These are phyloP conservation scores for Porpolomopsis calyptriformis DNA, from an alignment of 768 basidiomycete genomes.

Conservation along the genomic window DNA sequence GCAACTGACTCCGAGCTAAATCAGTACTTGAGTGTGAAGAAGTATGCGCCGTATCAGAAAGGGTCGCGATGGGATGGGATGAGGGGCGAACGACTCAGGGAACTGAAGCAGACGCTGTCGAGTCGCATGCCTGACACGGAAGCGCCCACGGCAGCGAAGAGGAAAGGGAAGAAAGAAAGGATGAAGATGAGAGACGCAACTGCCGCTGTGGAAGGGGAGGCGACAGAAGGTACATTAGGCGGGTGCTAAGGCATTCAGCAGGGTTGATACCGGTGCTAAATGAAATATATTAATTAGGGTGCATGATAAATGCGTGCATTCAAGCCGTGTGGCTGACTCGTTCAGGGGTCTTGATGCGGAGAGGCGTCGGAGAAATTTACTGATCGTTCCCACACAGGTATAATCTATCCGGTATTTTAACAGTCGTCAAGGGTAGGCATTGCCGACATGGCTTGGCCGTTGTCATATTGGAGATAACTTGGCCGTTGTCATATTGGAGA, in stretches of 20 bases:
- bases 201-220: background rate
- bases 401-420: no score
- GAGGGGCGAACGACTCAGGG: conserved; percentile 54
- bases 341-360: no score
- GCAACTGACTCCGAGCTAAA: conserved; percentile 92
- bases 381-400: no score
- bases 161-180: conserved; percentile 64
- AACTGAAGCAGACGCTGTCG: conserved; percentile 55
- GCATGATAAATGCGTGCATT: background rate
- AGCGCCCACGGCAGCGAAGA: conserved; percentile 31
- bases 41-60: conserved; percentile 81
- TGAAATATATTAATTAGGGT: background rate
- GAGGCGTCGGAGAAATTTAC: no score
- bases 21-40: conserved; percentile 80
- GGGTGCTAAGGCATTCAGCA: background rate
- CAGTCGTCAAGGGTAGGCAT: no score
- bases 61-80: conserved; percentile 51
- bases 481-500: no score
- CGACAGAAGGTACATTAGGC: no score
- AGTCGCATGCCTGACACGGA: conserved; percentile 26
- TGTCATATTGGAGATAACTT: no score
- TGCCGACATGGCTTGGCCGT: no score
- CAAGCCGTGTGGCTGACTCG: background rate
- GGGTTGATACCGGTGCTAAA: background rate
- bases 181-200: conserved; percentile 32